A percentile compares a stretch with the other conserved stretches of the same genome.
These are phyloP conservation scores for Drechslera avenae DNA, from an alignment of 2,329 filamentous ascomycete genomes.

Conservation along the genomic window DNA sequence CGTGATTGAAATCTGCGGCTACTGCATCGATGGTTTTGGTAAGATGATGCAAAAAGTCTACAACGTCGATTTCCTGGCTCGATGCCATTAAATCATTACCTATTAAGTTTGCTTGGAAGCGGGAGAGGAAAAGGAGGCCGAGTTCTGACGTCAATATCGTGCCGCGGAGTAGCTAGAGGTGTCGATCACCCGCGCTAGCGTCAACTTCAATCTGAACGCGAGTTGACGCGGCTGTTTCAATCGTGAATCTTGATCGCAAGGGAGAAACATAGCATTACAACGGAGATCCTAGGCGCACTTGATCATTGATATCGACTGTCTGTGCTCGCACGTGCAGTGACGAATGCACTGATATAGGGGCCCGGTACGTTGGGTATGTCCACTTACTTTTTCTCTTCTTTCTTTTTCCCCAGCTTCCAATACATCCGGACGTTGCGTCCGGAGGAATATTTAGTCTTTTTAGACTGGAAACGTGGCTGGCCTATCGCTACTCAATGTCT, in stretches of 20 bases:
- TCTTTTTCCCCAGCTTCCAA: too few species aligned
- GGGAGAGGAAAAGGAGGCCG: not conserved
- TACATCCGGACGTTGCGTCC: too few species aligned
- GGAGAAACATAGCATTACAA: not conserved
- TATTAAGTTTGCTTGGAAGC: not conserved
- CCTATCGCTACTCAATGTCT: too few species aligned
- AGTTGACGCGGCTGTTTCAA: not conserved
- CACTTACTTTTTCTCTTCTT: too few species aligned
- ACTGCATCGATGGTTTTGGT: not conserved
- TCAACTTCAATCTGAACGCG: not conserved
- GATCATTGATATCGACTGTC: too few species aligned
- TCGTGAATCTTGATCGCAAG: not conserved
- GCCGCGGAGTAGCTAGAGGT: not conserved
- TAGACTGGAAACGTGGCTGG: too few species aligned
- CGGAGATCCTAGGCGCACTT: not conserved
- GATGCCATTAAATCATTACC: not conserved
- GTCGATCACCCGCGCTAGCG: constrained; percentile 2
- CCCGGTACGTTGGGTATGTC: too few species aligned
- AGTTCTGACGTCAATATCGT: not conserved
- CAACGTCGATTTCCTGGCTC: not conserved
- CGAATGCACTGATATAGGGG: too few species aligned
- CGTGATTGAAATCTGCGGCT: not conserved
- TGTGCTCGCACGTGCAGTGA: too few species aligned
- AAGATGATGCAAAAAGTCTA: not conserved
- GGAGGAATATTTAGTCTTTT: too few species aligned